Conservation (phyloP, 352 stramenopile species). For the Globisporangium cylindrosporum region DNA sequence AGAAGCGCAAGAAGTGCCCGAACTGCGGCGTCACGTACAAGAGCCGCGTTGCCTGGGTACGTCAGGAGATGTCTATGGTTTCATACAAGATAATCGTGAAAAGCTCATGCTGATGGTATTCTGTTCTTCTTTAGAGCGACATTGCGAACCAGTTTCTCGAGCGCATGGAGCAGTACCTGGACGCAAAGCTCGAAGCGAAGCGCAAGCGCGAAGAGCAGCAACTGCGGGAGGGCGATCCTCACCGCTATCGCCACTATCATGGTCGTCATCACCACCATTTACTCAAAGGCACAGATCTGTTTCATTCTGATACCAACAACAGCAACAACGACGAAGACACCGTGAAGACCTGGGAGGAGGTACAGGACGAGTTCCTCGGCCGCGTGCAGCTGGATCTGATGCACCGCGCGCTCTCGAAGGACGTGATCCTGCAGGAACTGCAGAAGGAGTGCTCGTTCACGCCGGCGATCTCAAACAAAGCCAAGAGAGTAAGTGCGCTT, state of each 20-base stretch:
- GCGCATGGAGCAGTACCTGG: slow-evolving; percentile 23
- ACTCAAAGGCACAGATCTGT: too few species aligned
- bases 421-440: slow-evolving; percentile 48
- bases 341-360: slow-evolving; percentile 38
- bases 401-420: slow-evolving; percentile 47
- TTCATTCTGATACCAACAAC: neutral
- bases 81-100: too few species aligned
- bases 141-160: too few species aligned
- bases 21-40: slow-evolving; percentile 74
- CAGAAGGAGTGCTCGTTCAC: slow-evolving; percentile 55
- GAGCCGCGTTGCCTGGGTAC: slow-evolving; percentile 62
- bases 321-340: neutral
- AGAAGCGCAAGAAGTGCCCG: slow-evolving; percentile 80
- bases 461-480: slow-evolving; percentile 45
- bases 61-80: too few species aligned
- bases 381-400: slow-evolving; percentile 60
- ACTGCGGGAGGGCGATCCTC: neutral
- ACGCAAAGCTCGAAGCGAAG: slow-evolving; percentile 15
- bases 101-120: too few species aligned
- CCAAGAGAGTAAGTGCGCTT: slow-evolving; percentile 21
- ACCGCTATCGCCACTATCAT: neutral
- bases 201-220: slow-evolving; percentile 19
- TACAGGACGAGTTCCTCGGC: slow-evolving; percentile 62
- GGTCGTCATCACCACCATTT: too few species aligned
- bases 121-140: too few species aligned